phyloP scores from a whole-genome alignment of 768 basidiomycete species.

The Tylopilus rubrobrunneus region DNA sequence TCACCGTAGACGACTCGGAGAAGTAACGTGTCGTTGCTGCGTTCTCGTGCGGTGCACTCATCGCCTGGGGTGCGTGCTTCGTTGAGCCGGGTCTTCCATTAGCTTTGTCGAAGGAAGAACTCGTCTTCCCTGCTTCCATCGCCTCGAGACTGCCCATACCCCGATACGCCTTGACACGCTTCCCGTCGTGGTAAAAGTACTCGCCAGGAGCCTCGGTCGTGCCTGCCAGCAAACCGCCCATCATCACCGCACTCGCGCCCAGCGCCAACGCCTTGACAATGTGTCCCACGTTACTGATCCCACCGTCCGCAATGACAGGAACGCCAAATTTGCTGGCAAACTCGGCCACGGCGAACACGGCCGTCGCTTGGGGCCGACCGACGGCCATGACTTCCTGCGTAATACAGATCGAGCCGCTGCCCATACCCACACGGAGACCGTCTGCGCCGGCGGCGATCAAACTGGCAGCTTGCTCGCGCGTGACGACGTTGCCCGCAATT shows the following conservation, averaged over 20 bases:
- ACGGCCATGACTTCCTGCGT: conserved; percentile 99
- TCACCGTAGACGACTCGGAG: conserved; percentile 65
- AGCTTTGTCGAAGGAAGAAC: conserved; percentile 12
- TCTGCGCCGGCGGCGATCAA: conserved; percentile 95
- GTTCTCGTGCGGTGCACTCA: conserved; percentile 63
- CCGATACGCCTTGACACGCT: conserved; percentile 97
- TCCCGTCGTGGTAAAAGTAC: conserved; percentile 99
- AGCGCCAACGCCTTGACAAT: conserved; percentile 95
- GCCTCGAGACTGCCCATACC: conserved; percentile 98
- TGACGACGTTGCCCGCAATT: conserved; percentile 97
- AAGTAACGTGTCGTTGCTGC: conserved; percentile 86
- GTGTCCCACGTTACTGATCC: conserved; percentile 93
- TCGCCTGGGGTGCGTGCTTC: conserved; percentile 49
- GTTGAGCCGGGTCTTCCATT: conserved; percentile 28
- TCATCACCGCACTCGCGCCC: conserved; percentile 97
- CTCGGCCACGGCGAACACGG: conserved; percentile 95
- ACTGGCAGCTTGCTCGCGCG: conserved; percentile 92
- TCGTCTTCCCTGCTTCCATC: conserved; percentile 74
- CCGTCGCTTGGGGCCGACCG: conserved; percentile 95
- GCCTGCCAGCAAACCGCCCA: conserved; percentile 94
- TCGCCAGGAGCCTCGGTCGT: conserved; percentile 97
- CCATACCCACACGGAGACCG: conserved; percentile 96
- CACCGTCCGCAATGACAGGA: conserved; percentile 96
- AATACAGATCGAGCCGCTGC: conserved; percentile 97
- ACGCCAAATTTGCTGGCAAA: conserved; percentile 92